Evolutionary conservation across 306 rosid species (phyloP), one percentile per base, ranked within the genome.

Genomic region (Cucurbita maxima): DNA sequence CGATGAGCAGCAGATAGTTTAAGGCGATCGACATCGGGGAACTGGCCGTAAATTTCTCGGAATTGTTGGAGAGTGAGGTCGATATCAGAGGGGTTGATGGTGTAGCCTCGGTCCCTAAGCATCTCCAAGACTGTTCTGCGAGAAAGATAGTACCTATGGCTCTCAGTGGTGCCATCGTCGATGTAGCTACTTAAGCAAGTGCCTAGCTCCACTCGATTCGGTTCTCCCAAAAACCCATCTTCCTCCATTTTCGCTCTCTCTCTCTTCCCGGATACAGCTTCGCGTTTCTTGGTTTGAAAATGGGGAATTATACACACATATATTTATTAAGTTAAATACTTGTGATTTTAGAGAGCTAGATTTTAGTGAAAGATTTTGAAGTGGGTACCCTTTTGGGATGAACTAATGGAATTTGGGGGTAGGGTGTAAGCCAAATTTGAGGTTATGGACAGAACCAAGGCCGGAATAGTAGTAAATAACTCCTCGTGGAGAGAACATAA

Each of bases 41-140:
- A 25, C 0, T 76, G 90, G 62, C 89, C 87, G 30, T 87, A 78
- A 56, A 72, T 79, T 75, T 74, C 77, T 16, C 96, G 85, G 51
- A 94, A 94, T 34, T 91, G 84, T 2, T 87, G 57, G 54, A 94
- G 96, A 72, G 90, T 77, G 71, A 85, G 84, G 20, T 78, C 78
- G 74, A 87, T 79, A 72, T 94, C 91, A 0, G 83, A 45, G 41
- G 86, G 3, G 19, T 89, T 88, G 15, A 91, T 59, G 7, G 88
- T 45, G 63, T 55, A 94, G 71, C 97, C 99, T 78, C 99, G 82
- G 84, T 94, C 99, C 48, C 41, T 84, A 45, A 94, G 92, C 97
- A 91, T 94, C 85, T 94, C 97, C 25, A 89, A 62, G 7, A 82
- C 75, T 4, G 99, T 94, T 75, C 76, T 84, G 12, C 97, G 95